These are phyloP conservation scores for Neophaeococcomyces aloes DNA, from an alignment of 2,329 filamentous ascomycete genomes.

Conservation along the genomic window DNA sequence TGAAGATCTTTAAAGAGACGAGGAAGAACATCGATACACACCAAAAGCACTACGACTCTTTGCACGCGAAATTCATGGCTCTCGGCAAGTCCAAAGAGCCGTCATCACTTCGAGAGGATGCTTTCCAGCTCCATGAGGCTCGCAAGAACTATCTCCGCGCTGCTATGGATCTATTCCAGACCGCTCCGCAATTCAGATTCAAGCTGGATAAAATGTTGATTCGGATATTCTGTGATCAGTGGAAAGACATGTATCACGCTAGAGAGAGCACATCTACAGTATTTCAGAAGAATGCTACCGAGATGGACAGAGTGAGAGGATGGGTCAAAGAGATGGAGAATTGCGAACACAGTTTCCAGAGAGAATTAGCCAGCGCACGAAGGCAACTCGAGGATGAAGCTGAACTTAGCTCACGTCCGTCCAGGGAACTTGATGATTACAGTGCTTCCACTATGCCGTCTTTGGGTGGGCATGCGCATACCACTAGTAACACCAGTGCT, in stretches of 20 bases:
- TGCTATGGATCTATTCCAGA: constrained; percentile 84
- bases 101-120: constrained; percentile 82
- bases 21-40: constrained; percentile 64
- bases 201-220: constrained; percentile 80
- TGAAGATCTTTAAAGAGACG: constrained; percentile 77
- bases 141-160: constrained; percentile 83
- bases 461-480: constrained; percentile 58
- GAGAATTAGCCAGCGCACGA: constrained; percentile 68
- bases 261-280: constrained; percentile 53
- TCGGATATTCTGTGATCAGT: constrained; percentile 72
- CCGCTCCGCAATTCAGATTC: constrained; percentile 74
- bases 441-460: constrained; percentile 81
- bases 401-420: constrained; percentile 62
- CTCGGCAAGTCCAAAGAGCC: constrained; percentile 92
- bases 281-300: constrained; percentile 58
- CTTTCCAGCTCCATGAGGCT: constrained; percentile 88
- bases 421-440: constrained; percentile 87
- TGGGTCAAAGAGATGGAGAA: constrained; percentile 93
- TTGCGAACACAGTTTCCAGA: constrained; percentile 70
- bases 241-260: constrained; percentile 69
- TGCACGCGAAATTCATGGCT: constrained; percentile 67
- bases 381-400: constrained; percentile 73
- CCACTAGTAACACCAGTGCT: constrained; percentile 33
- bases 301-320: constrained; percentile 83
- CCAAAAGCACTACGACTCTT: constrained; percentile 74